Conservation (phyloP, 257 asterid genomes). For the Asclepias syriaca region DNA sequence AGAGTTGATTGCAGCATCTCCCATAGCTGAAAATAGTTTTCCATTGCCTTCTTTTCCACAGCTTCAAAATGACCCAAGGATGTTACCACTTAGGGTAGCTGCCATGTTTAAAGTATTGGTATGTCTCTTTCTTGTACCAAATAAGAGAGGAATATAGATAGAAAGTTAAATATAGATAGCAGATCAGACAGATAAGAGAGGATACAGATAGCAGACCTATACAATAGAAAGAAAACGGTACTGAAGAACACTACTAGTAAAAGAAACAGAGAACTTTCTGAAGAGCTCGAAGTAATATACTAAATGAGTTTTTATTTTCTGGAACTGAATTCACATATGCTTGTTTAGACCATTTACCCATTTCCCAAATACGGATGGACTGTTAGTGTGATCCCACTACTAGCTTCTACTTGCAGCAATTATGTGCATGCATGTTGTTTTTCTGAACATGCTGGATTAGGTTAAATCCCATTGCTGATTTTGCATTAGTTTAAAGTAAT, state of each 20-base stretch:
- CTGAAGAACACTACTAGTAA: too few relatives aligned
- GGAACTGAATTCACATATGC: too few relatives aligned
- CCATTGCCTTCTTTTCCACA: conserved; percentile 67
- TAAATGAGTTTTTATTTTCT: too few relatives aligned
- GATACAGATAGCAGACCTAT: too few relatives aligned
- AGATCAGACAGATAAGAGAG: too few relatives aligned
- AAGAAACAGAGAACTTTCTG: too few relatives aligned
- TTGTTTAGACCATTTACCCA: neutral
- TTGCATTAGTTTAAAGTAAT: conserved; percentile 1
- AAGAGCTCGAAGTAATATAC: too few relatives aligned
- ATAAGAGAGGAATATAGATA: too few relatives aligned
- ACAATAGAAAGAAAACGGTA: too few relatives aligned
- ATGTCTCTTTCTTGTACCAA: conserved; percentile 21
- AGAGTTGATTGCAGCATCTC: conserved; percentile 60
- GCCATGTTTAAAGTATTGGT: conserved; percentile 90
- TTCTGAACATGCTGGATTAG: neutral
- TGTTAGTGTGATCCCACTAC: neutral
- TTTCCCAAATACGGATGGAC: neutral
- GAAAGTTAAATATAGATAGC: too few relatives aligned
- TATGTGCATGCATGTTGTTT: neutral
- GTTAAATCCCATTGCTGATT: neutral
- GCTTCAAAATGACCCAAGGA: conserved; percentile 61
- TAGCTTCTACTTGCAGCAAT: neutral
- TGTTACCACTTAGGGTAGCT: conserved; percentile 74
- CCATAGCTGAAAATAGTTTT: conserved; percentile 35